phyloP scores from a whole-genome alignment of 208 protist species.

The Strigomonas culicis region DNA sequence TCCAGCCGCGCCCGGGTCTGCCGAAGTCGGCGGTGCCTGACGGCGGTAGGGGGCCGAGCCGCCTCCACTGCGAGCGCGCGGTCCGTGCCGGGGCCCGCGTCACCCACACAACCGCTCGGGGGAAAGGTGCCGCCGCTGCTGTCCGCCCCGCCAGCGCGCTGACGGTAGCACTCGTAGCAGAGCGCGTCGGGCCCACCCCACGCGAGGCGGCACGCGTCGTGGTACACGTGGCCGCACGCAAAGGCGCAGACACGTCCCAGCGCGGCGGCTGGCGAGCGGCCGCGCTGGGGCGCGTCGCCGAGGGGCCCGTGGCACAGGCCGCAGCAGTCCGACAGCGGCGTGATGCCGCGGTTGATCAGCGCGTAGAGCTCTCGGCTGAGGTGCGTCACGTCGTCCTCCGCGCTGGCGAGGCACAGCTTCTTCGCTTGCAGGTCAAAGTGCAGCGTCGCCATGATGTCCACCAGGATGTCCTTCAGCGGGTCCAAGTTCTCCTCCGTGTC shows the following conservation, averaged over 20 bases:
- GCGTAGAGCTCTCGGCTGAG: conserved; percentile 35
- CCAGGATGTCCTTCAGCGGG: conserved; percentile 55
- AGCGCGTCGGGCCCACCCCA: not conserved
- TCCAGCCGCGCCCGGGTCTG: conserved; percentile 12
- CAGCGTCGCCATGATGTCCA: conserved; percentile 51
- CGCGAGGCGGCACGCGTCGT: conserved; percentile 35
- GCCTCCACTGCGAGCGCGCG: not conserved
- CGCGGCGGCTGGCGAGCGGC: not conserved
- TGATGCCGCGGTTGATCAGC: conserved; percentile 40
- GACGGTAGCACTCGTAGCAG: not conserved
- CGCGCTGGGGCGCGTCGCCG: conserved; percentile 5
- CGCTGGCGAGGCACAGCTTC: conserved; percentile 35
- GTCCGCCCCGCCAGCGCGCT: not conserved
- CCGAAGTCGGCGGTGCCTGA: conserved; percentile 9
- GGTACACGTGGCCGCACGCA: conserved; percentile 73
- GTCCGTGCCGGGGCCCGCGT: not conserved
- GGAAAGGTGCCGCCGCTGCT: not conserved
- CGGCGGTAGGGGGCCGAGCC: not conserved
- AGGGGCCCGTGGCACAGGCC: conserved; percentile 46
- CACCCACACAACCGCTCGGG: not conserved
- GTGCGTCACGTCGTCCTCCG: conserved; percentile 45
- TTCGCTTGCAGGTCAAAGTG: conserved; percentile 58
- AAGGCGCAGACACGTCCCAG: conserved; percentile 49
- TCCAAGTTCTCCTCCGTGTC: conserved; percentile 48
- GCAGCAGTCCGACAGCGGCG: conserved; percentile 50